phyloP scores from a whole-genome alignment of 2,329 filamentous ascomycete species.

The Paraphaeosphaeria minitans region DNA sequence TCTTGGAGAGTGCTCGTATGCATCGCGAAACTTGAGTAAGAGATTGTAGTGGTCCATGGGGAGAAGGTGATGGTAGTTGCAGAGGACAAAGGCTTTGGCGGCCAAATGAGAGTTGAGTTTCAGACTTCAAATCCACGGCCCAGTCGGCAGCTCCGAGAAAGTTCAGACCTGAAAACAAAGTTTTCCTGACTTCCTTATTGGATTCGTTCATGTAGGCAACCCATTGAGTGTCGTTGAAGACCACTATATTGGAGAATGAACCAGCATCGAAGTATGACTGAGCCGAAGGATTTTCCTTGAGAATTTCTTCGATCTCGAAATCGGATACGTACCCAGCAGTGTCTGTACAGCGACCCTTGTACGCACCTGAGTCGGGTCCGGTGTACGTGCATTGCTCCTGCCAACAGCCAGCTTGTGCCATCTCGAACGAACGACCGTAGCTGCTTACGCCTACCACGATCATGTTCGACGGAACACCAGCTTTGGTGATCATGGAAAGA shows the following conservation, averaged over 20 bases:
- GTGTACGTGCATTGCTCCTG: too few species aligned
- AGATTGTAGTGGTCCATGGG: too few species aligned
- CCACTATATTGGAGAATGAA: neutral
- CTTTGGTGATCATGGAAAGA: too few species aligned
- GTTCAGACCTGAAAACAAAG: conserved; percentile 26
- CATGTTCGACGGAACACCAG: too few species aligned
- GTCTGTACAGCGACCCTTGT: conserved; percentile 37
- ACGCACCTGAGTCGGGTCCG: conserved; percentile 25
- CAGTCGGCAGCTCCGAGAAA: conserved; percentile 44
- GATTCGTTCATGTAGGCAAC: conserved; percentile 24
- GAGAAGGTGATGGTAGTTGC: too few species aligned
- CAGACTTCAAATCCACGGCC: conserved; percentile 38
- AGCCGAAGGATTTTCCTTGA: conserved; percentile 12
- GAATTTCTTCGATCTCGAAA: conserved; percentile 41
- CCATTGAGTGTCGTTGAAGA: conserved; percentile 18
- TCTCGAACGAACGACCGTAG: too few species aligned
- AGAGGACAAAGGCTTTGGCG: too few species aligned
- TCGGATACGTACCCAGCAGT: conserved; percentile 45
- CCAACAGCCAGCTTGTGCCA: too few species aligned
- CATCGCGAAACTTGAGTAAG: too few species aligned
- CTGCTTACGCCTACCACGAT: too few species aligned
- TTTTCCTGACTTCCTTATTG: conserved; percentile 27
- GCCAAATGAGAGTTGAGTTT: too few species aligned
- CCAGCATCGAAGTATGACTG: conserved; percentile 1
- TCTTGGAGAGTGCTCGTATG: too few species aligned